Evolutionary conservation across 495 filamentous ascomycete species (phyloP).

Genomic region (Darksidea phi): DNA sequence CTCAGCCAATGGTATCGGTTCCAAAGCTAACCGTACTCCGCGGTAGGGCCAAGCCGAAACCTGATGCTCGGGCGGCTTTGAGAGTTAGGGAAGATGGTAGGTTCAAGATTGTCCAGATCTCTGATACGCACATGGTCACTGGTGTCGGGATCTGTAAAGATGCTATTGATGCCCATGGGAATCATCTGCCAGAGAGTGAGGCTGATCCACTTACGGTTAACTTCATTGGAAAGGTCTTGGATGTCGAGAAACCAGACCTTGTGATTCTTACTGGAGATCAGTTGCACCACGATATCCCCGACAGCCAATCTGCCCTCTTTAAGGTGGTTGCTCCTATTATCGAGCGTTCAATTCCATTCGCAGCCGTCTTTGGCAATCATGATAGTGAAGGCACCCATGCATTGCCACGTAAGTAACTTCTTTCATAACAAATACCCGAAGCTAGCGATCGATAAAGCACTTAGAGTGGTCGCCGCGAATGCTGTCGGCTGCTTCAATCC

Average conservation of each 20-base stretch:
- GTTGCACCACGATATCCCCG: slow-evolving; percentile 42
- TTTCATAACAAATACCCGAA: background rate
- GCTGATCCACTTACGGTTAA: slow-evolving; percentile 44
- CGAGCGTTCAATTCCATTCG: slow-evolving; percentile 43
- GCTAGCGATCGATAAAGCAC: background rate
- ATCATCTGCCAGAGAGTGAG: slow-evolving; percentile 42
- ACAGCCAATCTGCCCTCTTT: slow-evolving; percentile 47
- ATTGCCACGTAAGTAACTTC: slow-evolving; percentile 40
- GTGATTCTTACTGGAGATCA: slow-evolving; percentile 45
- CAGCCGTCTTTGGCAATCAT: slow-evolving; percentile 46
- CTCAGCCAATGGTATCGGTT: slow-evolving; percentile 40
- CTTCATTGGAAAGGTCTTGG: slow-evolving; percentile 41
- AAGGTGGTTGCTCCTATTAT: slow-evolving; percentile 47
- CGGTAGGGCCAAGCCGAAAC: slow-evolving; percentile 40
- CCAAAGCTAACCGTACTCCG: slow-evolving; percentile 43
- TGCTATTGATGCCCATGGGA: slow-evolving; percentile 45
- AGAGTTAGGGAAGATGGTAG: slow-evolving; percentile 41
- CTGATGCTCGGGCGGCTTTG: slow-evolving; percentile 33
- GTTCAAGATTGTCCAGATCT: slow-evolving; percentile 47
- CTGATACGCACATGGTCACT: slow-evolving; percentile 45
- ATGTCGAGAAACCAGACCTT: slow-evolving; percentile 45
- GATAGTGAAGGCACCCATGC: slow-evolving; percentile 43
- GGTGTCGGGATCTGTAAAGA: slow-evolving; percentile 43
- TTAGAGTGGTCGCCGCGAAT: background rate
- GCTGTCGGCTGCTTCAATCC: background rate